Base-by-base conservation (phyloP, 768 basidiomycete genomes). In the Suillus hirtellus region DNA sequence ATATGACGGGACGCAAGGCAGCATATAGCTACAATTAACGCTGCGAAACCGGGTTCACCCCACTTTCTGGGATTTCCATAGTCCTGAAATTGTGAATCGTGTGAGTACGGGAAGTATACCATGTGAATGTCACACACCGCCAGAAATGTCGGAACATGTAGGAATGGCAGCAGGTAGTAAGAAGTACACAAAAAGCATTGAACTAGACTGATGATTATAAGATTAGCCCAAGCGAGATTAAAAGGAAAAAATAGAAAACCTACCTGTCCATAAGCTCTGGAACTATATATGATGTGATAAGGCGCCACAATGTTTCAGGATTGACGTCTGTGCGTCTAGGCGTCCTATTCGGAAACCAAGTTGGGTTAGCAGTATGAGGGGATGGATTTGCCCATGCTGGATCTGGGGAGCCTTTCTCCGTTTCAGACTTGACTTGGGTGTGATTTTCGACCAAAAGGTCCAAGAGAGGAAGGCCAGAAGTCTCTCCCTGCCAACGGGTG, bases 191-290 rank as follows among this genome's bases (percentile, higher is more conserved):
- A 78, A 76, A 89, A 92, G 74, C 88, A 91, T 70, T 91, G 90
- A 3, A 92, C 89, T 63, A 92, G 82, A 69, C 90, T 93, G 60
- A 50, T 52, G 42, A 54, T 61, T 8, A 60, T 44, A 63, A 61
- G 61, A 61, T 68, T 50, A 67, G 65, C 68, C 63, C 65, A 59
- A 35, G 56, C 60, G 31, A 43, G 40, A 59, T 59, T 53, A 37
- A 49, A 65, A 50, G 56, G 35, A 61, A 53, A 52, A 19, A 56
- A 58, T 44, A 70, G 72, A 63, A 61, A 73, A 72, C 81, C 70
- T 68, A 93, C 95, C 86, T 94, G 76, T 97, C 95, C 93, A 97
- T 96, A 60, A 96, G 81, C 70, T 95, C 93, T 10, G 95, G 93
- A 4, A 86, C 85, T 62, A 96, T 94, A 62, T 88, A 86, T 1